These are phyloP conservation scores for Nemophila menziesii DNA, from an alignment of 257 asterid genomes.

Conservation along the genomic window DNA sequence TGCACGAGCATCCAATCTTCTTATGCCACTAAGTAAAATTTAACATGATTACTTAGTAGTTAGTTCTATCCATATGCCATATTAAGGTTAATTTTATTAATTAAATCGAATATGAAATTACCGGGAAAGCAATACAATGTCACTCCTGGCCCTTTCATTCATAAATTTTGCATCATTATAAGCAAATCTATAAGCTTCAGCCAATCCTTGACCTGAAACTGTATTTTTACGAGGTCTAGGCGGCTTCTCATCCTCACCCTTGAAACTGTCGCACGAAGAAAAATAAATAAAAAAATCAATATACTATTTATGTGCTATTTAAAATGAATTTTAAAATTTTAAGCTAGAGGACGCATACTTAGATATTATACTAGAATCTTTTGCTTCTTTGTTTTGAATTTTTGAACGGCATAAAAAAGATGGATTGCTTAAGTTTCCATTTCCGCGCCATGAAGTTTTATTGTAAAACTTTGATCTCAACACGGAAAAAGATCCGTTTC, in stretches of 20 bases:
- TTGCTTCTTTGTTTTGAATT: conserved; percentile 41
- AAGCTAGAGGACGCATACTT: conserved; percentile 29
- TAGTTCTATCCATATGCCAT: neutral
- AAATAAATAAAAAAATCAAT: conserved; percentile 14
- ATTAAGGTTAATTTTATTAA: neutral
- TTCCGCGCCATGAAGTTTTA: conserved; percentile 40
- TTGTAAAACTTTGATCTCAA: conserved; percentile 27
- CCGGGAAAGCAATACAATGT: conserved; percentile 77
- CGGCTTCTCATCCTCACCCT: conserved; percentile 37
- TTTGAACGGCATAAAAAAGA: conserved; percentile 46
- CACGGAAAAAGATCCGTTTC: conserved; percentile 29
- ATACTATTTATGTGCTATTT: neutral
- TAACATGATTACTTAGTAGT: conserved; percentile 2
- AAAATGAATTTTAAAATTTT: neutral
- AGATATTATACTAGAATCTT: conserved; percentile 34
- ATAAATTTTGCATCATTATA: conserved; percentile 70
- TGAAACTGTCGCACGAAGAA: conserved; percentile 26
- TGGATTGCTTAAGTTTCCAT: conserved; percentile 32
- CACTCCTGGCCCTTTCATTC: conserved; percentile 85
- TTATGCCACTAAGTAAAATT: conserved; percentile 42
- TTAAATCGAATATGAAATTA: conserved; percentile 13
- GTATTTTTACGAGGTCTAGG: conserved; percentile 28
- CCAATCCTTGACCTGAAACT: conserved; percentile 47
- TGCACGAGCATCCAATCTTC: conserved; percentile 85
- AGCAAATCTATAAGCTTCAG: conserved; percentile 86